phyloP scores from a whole-genome alignment of 1,139 yeast genomes.

The Kodamaea anthophila region DNA sequence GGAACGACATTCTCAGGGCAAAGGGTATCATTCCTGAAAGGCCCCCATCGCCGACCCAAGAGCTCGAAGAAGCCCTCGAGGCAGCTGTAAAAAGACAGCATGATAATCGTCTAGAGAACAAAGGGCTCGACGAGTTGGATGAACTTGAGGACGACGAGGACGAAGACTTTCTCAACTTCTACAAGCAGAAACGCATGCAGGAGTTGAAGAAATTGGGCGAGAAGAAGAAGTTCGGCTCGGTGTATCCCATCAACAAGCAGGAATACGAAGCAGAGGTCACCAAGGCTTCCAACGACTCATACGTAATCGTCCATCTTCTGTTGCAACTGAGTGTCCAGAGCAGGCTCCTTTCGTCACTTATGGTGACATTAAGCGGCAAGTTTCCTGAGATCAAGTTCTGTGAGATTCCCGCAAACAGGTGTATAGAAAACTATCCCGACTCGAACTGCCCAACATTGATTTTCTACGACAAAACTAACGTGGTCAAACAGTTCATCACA shows the following conservation, averaged over 20 bases:
- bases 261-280: slow-evolving; percentile 87
- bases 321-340: slow-evolving; percentile 68
- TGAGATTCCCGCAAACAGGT: slow-evolving; percentile 82
- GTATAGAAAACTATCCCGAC: slow-evolving; percentile 88
- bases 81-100: slow-evolving; percentile 76
- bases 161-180: slow-evolving; percentile 63
- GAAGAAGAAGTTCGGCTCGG: slow-evolving; percentile 67
- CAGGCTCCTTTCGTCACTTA: slow-evolving; percentile 55
- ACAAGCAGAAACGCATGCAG: slow-evolving; percentile 68
- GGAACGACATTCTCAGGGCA: slow-evolving; percentile 90
- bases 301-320: slow-evolving; percentile 75
- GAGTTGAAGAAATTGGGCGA: slow-evolving; percentile 61
- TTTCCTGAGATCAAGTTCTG: slow-evolving; percentile 84
- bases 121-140: slow-evolving; percentile 72
- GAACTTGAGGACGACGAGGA: slow-evolving; percentile 80
- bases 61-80: slow-evolving; percentile 80
- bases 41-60: slow-evolving; percentile 83
- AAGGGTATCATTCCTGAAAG: slow-evolving; percentile 91
- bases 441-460: slow-evolving; percentile 85
- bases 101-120: slow-evolving; percentile 66
- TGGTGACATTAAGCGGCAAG: slow-evolving; percentile 46
- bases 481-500: slow-evolving; percentile 73
- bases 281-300: slow-evolving; percentile 54
- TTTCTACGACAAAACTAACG: slow-evolving; percentile 70
- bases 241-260: slow-evolving; percentile 72